phyloP scores from a whole-genome alignment of 805 yeast genomes.

The Wickerhamiella brachini region DNA sequence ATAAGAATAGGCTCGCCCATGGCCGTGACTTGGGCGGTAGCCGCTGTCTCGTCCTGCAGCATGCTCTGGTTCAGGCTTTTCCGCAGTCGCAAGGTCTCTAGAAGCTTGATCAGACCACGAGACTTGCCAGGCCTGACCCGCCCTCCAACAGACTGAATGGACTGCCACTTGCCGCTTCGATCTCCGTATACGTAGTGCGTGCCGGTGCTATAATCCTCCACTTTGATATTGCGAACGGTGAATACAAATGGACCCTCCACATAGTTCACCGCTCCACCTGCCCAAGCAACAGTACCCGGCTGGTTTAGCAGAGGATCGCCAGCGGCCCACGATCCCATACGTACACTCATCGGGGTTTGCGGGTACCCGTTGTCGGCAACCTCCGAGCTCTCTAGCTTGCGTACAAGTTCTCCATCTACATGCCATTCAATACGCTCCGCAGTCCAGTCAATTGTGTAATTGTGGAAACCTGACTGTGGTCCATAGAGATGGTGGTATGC shows the following conservation, averaged over 20 bases:
- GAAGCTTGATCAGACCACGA: conserved; percentile 11
- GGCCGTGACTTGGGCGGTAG: not conserved
- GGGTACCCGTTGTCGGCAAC: conserved; percentile 57
- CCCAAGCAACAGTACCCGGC: conserved; percentile 58
- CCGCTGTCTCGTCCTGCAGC: not conserved
- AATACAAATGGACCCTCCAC: conserved; percentile 37
- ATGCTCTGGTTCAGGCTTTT: not conserved
- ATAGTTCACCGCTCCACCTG: conserved; percentile 49
- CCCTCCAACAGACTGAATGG: conserved; percentile 31
- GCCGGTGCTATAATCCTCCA: conserved; percentile 45
- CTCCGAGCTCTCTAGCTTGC: conserved; percentile 39
- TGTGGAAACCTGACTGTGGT: conserved; percentile 51
- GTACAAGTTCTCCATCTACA: conserved; percentile 52
- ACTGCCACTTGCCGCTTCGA: conserved; percentile 27
- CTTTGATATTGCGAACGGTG: conserved; percentile 43
- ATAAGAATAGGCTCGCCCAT: not conserved
- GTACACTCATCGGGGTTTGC: conserved; percentile 75
- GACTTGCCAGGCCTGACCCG: conserved; percentile 36
- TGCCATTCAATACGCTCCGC: conserved; percentile 52
- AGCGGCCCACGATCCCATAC: conserved; percentile 42
- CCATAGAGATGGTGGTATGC: conserved; percentile 40
- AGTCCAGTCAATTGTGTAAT: conserved; percentile 79
- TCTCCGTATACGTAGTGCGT: conserved; percentile 30
- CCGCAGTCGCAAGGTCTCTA: not conserved
- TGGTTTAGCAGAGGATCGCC: conserved; percentile 33